phyloP scores from a whole-genome alignment of 768 basidiomycete genomes.

The Nidularia pulvinata region DNA sequence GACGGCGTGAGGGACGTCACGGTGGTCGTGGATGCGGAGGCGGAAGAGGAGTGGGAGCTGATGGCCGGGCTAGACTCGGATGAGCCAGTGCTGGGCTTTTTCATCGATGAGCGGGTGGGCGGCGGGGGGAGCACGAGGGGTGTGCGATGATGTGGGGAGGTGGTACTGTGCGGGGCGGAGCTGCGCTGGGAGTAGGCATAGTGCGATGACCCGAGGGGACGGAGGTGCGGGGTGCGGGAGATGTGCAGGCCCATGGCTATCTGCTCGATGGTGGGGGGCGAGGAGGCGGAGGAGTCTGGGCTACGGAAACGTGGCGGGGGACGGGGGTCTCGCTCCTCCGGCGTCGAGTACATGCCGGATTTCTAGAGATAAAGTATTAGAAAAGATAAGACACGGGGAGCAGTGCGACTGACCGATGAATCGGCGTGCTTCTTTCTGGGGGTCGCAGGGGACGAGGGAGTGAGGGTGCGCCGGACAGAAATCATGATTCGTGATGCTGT shows the following conservation, averaged over 20 bases:
- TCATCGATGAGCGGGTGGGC: constrained; percentile 65
- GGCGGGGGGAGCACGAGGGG: constrained; percentile 43
- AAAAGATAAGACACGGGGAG: background rate
- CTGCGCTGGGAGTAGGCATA: constrained; percentile 29
- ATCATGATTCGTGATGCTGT: constrained; percentile 23
- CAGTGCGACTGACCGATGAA: constrained; percentile 14
- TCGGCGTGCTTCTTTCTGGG: constrained; percentile 12
- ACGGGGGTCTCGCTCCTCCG: constrained; percentile 13
- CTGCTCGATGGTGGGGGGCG: constrained; percentile 69
- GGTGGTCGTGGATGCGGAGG: constrained; percentile 50
- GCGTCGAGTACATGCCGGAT: constrained; percentile 24
- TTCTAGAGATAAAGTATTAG: constrained; percentile 4
- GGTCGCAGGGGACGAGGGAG: constrained; percentile 10
- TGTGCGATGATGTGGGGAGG: constrained; percentile 15
- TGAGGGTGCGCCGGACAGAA: constrained; percentile 25
- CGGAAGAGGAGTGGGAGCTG: constrained; percentile 29
- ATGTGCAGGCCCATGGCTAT: constrained; percentile 82
- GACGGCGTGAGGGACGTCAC: constrained; percentile 31
- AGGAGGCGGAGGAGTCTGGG: constrained; percentile 26
- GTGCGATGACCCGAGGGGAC: constrained; percentile 31
- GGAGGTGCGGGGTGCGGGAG: constrained; percentile 74
- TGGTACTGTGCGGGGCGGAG: constrained; percentile 17
- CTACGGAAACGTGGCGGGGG: constrained; percentile 17
- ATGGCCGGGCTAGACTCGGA: constrained; percentile 31
- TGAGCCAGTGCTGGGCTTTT: constrained; percentile 44